These are phyloP conservation scores for Phaffomyces opuntiae DNA, from an alignment of 805 yeast species.

Conservation along the genomic window DNA sequence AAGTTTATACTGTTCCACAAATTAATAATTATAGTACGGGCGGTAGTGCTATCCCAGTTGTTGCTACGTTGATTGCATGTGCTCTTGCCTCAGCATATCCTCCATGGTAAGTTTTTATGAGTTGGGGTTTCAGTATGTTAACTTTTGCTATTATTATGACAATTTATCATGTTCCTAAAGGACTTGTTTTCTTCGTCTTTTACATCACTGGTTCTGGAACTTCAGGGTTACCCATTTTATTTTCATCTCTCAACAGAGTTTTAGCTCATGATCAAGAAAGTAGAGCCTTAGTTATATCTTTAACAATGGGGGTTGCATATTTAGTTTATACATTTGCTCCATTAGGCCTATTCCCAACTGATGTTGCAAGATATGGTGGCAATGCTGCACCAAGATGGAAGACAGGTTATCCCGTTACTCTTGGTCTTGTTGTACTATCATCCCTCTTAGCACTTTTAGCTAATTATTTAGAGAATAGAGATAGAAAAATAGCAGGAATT, in stretches of 20 bases:
- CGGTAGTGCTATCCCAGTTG: not conserved
- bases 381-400: slow-evolving; percentile 6
- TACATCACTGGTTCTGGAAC: slow-evolving; percentile 40
- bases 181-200: slow-evolving; percentile 54
- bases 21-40: not conserved
- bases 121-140: slow-evolving; percentile 16
- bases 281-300: slow-evolving; percentile 35
- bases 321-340: not conserved
- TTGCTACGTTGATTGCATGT: slow-evolving; percentile 2
- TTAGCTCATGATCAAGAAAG: slow-evolving; percentile 46
- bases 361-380: not conserved
- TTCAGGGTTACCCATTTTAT: slow-evolving; percentile 52
- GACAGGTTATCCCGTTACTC: slow-evolving; percentile 1
- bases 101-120: slow-evolving; percentile 1
- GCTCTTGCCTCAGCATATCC: slow-evolving; percentile 1
- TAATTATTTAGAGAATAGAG: not conserved
- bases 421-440: not conserved
- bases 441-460: not conserved
- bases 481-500: not conserved
- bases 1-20: slow-evolving; percentile 2
- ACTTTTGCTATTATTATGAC: slow-evolving; percentile 46
- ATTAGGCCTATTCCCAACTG: slow-evolving; percentile 3
- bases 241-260: slow-evolving; percentile 50
- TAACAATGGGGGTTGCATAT: slow-evolving; percentile 30
- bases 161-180: slow-evolving; percentile 41